phyloP scores from a whole-genome alignment of 805 yeast species.

The Metschnikowia anglica region DNA sequence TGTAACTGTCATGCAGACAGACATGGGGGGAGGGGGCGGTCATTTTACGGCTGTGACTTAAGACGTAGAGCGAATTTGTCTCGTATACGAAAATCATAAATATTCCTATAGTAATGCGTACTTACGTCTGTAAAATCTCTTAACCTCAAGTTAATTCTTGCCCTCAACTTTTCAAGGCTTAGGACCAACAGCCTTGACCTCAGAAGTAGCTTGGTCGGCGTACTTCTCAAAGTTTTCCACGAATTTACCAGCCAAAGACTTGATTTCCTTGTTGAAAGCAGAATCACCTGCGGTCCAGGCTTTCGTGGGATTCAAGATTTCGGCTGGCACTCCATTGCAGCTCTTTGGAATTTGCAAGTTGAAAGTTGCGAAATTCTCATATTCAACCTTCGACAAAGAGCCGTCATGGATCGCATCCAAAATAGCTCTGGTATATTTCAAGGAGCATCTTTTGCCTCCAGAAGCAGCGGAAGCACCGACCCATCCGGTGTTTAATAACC shows the following conservation, averaged over 20 bases:
- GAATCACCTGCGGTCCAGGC: constrained; percentile 61
- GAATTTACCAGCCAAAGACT: constrained; percentile 71
- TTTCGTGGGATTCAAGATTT: constrained; percentile 80
- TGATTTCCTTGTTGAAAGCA: constrained; percentile 41
- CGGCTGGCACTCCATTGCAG: constrained; percentile 79
- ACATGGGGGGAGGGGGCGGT: too few relatives aligned
- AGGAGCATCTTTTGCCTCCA: constrained; percentile 97
- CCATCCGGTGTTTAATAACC: constrained; percentile 99
- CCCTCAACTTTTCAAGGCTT: constrained; percentile 25
- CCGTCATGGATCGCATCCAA: constrained; percentile 94
- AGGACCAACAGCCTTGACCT: constrained; percentile 94
- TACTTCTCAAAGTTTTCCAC: constrained; percentile 85
- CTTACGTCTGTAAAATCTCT: background rate
- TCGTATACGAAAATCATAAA: background rate
- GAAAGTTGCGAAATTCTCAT: constrained; percentile 82
- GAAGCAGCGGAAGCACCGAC: constrained; percentile 87
- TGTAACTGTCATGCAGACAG: too few relatives aligned
- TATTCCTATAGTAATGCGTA: background rate
- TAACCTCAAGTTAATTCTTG: background rate
- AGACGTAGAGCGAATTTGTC: too few relatives aligned
- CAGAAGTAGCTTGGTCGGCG: constrained; percentile 75
- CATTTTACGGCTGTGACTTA: too few relatives aligned
- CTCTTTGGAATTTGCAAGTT: constrained; percentile 83
- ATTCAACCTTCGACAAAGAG: constrained; percentile 73
- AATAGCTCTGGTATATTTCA: constrained; percentile 96